Conservation (phyloP, 2,329 filamentous ascomycete genomes). For the Endocalyx cinctus region DNA sequence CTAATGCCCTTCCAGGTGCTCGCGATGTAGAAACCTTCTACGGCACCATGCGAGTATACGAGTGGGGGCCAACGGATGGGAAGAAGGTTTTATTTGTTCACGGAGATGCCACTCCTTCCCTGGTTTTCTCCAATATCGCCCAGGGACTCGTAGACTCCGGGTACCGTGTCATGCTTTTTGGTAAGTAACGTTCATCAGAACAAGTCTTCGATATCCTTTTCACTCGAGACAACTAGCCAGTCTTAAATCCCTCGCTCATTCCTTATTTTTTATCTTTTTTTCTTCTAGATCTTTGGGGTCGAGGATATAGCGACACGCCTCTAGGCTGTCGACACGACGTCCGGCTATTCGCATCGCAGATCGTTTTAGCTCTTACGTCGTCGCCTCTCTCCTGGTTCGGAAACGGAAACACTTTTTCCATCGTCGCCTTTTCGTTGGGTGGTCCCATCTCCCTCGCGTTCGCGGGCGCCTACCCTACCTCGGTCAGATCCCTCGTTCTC, state of each 20-base stretch:
- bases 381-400: conserved; percentile 15
- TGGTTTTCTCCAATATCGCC: conserved; percentile 21
- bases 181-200: conserved; percentile 13
- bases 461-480: conserved; percentile 8
- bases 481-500: conserved; percentile 12
- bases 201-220: no score
- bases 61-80: conserved; percentile 24
- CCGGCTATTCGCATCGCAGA: conserved; percentile 15
- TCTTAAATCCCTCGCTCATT: no score
- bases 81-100: conserved; percentile 26
- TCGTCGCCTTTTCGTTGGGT: conserved; percentile 17
- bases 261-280: no score
- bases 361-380: conserved; percentile 11
- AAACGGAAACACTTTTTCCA: conserved; percentile 10
- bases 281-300: conserved; percentile 20
- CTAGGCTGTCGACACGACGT: conserved; percentile 14
- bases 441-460: conserved; percentile 17
- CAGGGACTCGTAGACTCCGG: conserved; percentile 19
- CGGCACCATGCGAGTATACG: conserved; percentile 26
- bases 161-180: conserved; percentile 26
- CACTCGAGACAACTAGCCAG: conserved; percentile 1
- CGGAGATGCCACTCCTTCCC: conserved; percentile 22
- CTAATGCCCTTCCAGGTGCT: conserved; percentile 24
- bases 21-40: conserved; percentile 25
- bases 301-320: conserved; percentile 22